Percentiles rank a stretch among this genome's conserved stretches.
Conservation (phyloP, 2,329 filamentous ascomycete genomes). For the Thelonectria blattea region DNA sequence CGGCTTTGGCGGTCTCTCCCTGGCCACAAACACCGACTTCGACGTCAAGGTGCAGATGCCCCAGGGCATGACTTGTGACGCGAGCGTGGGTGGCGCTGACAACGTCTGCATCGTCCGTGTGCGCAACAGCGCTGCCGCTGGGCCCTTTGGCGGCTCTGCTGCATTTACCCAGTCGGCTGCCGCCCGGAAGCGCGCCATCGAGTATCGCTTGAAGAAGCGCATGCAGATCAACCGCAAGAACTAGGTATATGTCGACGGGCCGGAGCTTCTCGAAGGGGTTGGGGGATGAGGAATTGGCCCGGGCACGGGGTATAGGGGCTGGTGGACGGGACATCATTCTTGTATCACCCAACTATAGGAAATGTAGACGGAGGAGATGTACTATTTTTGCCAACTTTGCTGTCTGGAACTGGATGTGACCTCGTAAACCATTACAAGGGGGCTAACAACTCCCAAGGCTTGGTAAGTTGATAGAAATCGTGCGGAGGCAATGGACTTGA, state of each 20-base stretch:
- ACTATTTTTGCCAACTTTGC: neutral
- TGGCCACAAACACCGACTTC: slow-evolving; percentile 67
- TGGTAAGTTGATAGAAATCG: neutral
- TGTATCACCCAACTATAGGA: slow-evolving; percentile 11
- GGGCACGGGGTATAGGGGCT: neutral
- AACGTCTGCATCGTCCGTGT: slow-evolving; percentile 71
- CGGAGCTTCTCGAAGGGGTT: neutral
- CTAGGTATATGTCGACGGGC: slow-evolving; percentile 4
- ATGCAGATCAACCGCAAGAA: slow-evolving; percentile 37
- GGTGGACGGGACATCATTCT: neutral
- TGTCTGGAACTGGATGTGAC: neutral
- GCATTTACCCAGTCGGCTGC: slow-evolving; percentile 67
- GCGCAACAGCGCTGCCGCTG: slow-evolving; percentile 65
- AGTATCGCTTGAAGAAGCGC: slow-evolving; percentile 53
- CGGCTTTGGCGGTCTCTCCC: slow-evolving; percentile 61
- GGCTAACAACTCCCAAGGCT: neutral
- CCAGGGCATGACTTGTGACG: slow-evolving; percentile 70
- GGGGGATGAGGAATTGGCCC: neutral
- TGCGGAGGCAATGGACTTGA: neutral
- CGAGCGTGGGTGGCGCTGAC: slow-evolving; percentile 60
- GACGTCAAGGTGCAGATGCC: slow-evolving; percentile 70
- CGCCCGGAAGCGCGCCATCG: slow-evolving; percentile 66
- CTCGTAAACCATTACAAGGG: neutral
- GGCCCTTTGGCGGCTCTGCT: slow-evolving; percentile 70
- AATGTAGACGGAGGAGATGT: neutral